Conservation (phyloP, 495 filamentous ascomycete genomes). For the Glarea lozoyensis region DNA sequence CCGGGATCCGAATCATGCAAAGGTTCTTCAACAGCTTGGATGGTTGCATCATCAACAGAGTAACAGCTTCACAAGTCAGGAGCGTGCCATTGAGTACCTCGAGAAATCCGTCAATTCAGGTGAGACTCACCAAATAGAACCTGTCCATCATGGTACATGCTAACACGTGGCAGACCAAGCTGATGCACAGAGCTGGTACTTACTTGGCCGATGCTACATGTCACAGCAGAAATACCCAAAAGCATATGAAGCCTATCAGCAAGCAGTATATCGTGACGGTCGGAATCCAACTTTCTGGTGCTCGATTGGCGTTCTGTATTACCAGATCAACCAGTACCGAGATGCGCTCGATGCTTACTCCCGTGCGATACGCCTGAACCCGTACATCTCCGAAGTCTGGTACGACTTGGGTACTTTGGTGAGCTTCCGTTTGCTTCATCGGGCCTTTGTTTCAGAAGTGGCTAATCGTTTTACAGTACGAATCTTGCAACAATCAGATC, state of each 20-base stretch:
- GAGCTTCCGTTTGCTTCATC: slow-evolving; percentile 33
- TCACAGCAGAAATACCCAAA: slow-evolving; percentile 98
- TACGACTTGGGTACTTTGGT: slow-evolving; percentile 96
- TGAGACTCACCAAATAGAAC: slow-evolving; percentile 38
- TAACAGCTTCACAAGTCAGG: slow-evolving; percentile 77
- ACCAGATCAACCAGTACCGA: slow-evolving; percentile 99
- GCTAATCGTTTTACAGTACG: slow-evolving; percentile 54
- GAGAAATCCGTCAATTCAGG: slow-evolving; percentile 95
- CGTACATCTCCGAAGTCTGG: slow-evolving; percentile 99
- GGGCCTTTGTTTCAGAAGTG: slow-evolving; percentile 6
- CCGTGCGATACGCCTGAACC: slow-evolving; percentile 93
- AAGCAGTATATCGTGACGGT: slow-evolving; percentile 96
- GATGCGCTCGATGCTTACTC: slow-evolving; percentile 98
- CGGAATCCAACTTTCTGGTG: slow-evolving; percentile 99
- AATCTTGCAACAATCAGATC: slow-evolving; percentile 98
- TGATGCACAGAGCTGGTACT: slow-evolving; percentile 98
- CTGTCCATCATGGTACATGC: slow-evolving; percentile 14
- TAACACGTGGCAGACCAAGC: slow-evolving; percentile 62
- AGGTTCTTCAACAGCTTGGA: slow-evolving; percentile 94
- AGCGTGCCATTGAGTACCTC: slow-evolving; percentile 92
- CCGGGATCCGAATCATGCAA: slow-evolving; percentile 91
- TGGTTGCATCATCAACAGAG: slow-evolving; percentile 98
- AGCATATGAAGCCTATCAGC: slow-evolving; percentile 97
- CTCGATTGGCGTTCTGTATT: slow-evolving; percentile 98
- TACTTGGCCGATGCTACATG: slow-evolving; percentile 98